These are phyloP conservation scores for Mallotus repandus DNA, from an alignment of 441 rosid species.

Conservation along the genomic window DNA sequence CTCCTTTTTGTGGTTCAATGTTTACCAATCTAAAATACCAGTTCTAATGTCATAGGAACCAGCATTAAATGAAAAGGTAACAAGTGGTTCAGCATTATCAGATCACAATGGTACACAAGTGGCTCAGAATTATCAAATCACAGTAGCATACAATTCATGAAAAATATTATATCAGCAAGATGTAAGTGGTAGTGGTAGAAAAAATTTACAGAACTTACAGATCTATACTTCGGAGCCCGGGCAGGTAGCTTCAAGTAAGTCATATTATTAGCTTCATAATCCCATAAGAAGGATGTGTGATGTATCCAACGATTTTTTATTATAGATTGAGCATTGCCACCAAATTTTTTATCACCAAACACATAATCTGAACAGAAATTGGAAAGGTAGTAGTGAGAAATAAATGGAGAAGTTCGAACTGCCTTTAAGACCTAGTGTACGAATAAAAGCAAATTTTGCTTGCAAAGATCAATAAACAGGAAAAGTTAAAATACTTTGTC, in stretches of 20 bases:
- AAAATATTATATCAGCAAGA: constrained; percentile 1
- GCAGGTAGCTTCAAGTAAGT: constrained; percentile 71
- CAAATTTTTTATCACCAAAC: constrained; percentile 70
- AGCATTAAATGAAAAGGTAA: background rate
- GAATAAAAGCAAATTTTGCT: background rate
- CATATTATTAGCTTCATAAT: constrained; percentile 64
- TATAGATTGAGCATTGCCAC: constrained; percentile 89
- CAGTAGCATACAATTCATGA: background rate
- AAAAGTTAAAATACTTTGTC: background rate
- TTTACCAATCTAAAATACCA: background rate
- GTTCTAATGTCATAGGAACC: too few species aligned
- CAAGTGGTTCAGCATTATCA: background rate
- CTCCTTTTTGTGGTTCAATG: background rate
- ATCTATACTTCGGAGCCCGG: constrained; percentile 63
- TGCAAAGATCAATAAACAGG: constrained; percentile 6
- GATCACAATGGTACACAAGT: background rate
- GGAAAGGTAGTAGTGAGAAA: background rate
- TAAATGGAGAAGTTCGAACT: constrained; percentile 29
- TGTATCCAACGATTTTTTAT: constrained; percentile 75
- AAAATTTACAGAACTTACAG: constrained; percentile 41
- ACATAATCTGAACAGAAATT: constrained; percentile 64
- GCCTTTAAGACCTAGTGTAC: constrained; percentile 36
- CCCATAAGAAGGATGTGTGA: constrained; percentile 89
- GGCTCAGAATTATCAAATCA: background rate
- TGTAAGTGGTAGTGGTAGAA: background rate